phyloP scores from a whole-genome alignment of 768 basidiomycete genomes.

The Trametopsis cervina region DNA sequence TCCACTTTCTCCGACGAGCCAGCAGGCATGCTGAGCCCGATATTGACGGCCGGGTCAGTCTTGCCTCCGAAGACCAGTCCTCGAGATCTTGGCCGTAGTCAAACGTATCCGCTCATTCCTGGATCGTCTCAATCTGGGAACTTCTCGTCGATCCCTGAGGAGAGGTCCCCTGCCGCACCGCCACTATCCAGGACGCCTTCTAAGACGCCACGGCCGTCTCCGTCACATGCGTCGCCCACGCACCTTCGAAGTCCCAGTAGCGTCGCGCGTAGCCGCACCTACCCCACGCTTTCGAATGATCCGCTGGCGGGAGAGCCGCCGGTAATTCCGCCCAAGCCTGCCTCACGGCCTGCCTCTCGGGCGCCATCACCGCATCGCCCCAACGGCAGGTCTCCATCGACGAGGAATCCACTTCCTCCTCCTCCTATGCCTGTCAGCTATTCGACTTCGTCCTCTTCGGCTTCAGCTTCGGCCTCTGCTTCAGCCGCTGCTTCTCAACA shows the following conservation, averaged over 20 bases:
- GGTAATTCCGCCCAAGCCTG: slow-evolving; percentile 2
- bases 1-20: slow-evolving; percentile 26
- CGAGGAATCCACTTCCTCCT: slow-evolving; percentile 20
- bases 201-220: slow-evolving; percentile 7
- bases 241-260: slow-evolving; percentile 1
- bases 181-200: slow-evolving; percentile 8
- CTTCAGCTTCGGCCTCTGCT: slow-evolving; percentile 6
- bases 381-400: no score
- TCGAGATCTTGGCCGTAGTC: slow-evolving; percentile 13
- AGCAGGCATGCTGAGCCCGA: slow-evolving; percentile 22
- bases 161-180: slow-evolving; percentile 7
- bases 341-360: neutral
- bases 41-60: slow-evolving; percentile 13
- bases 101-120: slow-evolving; percentile 15
- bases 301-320: slow-evolving; percentile 2
- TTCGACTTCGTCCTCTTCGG: slow-evolving; percentile 3
- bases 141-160: slow-evolving; percentile 14
- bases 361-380: slow-evolving; percentile 3
- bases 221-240: no score
- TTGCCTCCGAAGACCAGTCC: slow-evolving; percentile 5
- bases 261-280: slow-evolving; percentile 18
- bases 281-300: slow-evolving; percentile 13
- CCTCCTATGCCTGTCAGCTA: slow-evolving; percentile 16
- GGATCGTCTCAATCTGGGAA: slow-evolving; percentile 1
- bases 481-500: slow-evolving; percentile 1